Conservation (phyloP, 2,329 filamentous ascomycete species). For the Dothistroma septosporum region DNA sequence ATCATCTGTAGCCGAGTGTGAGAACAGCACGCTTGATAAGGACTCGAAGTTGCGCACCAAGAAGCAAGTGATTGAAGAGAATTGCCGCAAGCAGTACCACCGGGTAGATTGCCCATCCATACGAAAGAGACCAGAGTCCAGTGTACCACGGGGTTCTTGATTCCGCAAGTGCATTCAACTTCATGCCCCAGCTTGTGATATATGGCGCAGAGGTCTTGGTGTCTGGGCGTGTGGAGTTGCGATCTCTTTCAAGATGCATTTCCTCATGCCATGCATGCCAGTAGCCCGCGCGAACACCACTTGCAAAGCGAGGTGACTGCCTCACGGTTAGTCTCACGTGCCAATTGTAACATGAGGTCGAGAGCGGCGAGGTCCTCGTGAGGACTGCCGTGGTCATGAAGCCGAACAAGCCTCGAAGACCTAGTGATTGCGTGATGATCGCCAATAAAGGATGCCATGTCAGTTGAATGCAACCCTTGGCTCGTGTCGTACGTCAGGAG, state of each 20-base stretch:
- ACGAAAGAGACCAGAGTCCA: background rate
- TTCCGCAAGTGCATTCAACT: background rate
- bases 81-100: background rate
- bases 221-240: background rate
- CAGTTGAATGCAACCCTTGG: background rate
- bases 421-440: background rate
- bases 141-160: background rate
- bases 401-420: background rate
- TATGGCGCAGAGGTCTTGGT: background rate
- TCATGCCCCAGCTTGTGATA: background rate
- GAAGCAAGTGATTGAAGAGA: background rate
- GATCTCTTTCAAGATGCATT: background rate
- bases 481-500: background rate
- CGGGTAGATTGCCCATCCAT: background rate
- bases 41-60: background rate
- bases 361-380: background rate
- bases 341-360: background rate
- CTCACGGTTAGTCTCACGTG: background rate
- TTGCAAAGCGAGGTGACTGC: background rate
- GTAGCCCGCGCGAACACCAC: background rate
- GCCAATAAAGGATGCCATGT: background rate
- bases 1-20: conserved; percentile 4
- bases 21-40: background rate
- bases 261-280: background rate
- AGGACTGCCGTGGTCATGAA: background rate